phyloP scores from a whole-genome alignment of 331 rosid species.

The Quercus tomentella region DNA sequence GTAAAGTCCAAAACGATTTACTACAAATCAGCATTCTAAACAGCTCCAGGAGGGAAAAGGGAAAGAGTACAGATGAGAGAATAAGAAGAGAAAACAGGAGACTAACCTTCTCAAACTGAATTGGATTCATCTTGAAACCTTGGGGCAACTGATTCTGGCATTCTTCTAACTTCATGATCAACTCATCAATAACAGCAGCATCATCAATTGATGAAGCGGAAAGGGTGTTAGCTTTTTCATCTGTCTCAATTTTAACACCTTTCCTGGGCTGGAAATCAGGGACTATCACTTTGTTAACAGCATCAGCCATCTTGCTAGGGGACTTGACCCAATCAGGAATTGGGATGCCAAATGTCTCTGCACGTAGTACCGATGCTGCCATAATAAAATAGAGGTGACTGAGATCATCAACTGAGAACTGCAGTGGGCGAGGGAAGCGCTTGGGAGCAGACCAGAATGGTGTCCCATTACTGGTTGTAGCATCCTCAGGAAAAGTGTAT shows the following conservation, averaged over 20 bases:
- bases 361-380: conserved; percentile 79
- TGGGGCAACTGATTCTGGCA: conserved; percentile 45
- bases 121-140: conserved; percentile 85
- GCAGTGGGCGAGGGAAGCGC: conserved; percentile 82
- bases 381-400: conserved; percentile 74
- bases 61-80: background rate
- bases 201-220: conserved; percentile 78
- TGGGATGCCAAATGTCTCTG: conserved; percentile 89
- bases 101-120: conserved; percentile 89
- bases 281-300: conserved; percentile 59
- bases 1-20: background rate
- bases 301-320: conserved; percentile 67
- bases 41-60: background rate
- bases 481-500: conserved; percentile 96
- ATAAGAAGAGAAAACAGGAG: background rate
- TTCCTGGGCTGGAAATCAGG: conserved; percentile 86
- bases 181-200: conserved; percentile 72
- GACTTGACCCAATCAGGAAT: conserved; percentile 83
- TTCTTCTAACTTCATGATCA: conserved; percentile 59
- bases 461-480: conserved; percentile 85
- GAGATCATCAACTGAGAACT: conserved; percentile 67
- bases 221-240: conserved; percentile 81
- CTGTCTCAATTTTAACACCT: conserved; percentile 83
- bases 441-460: conserved; percentile 99
- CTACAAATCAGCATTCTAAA: background rate